Evolutionary conservation across 805 yeast species (phyloP).

Genomic region (Blastobotrys americana): DNA sequence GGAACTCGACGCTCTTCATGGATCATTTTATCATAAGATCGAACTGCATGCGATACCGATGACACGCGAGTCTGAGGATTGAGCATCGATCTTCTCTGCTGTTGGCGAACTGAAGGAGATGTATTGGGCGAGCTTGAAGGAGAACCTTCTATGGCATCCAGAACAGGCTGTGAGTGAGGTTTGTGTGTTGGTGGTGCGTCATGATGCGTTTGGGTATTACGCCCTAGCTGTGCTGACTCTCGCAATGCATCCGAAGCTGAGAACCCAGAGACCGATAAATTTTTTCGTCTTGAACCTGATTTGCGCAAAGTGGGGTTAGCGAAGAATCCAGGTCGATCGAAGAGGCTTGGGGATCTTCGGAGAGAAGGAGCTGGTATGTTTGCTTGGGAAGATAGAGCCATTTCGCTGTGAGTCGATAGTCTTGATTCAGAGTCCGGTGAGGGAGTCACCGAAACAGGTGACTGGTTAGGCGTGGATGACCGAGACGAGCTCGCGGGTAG

Average conservation of each 20-base stretch:
- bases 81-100: not conserved
- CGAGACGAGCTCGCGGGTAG: conserved; percentile 13
- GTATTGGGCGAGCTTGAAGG: conserved; percentile 2
- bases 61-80: not conserved
- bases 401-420: conserved; percentile 3
- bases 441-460: conserved; percentile 6
- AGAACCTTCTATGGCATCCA: conserved; percentile 9
- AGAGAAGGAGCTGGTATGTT: conserved; percentile 5
- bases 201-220: not conserved
- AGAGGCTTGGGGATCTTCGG: not conserved
- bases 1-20: not conserved
- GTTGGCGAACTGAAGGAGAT: not conserved
- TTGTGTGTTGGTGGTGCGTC: not conserved
- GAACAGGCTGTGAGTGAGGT: conserved; percentile 1
- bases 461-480: conserved; percentile 12
- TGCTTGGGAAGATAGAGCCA: conserved; percentile 4
- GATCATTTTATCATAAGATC: not conserved
- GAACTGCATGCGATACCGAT: not conserved
- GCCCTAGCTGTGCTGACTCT: not conserved
- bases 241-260: not conserved
- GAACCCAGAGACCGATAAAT: not conserved
- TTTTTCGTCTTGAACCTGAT: not conserved
- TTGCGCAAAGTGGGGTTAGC: not conserved
- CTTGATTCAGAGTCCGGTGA: conserved; percentile 3
- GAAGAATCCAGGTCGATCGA: not conserved